These are phyloP conservation scores for Gossypium raimondii DNA, from an alignment of 345 rosid genomes.

Conservation along the genomic window DNA sequence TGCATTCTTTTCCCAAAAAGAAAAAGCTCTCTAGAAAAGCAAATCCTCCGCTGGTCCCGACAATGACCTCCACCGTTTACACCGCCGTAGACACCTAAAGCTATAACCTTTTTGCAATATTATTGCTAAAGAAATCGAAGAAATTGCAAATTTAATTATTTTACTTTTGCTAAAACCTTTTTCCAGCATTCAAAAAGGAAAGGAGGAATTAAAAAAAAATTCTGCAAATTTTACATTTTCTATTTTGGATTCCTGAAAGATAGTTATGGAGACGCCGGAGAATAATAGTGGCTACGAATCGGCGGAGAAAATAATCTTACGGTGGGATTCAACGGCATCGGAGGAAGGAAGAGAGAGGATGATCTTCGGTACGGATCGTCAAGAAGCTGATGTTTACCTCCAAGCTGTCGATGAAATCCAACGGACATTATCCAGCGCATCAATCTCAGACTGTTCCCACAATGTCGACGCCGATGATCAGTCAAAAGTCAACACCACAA, in stretches of 20 bases:
- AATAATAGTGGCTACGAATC: slow-evolving; percentile 34
- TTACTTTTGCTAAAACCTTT: background rate
- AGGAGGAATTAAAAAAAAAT: too few species aligned
- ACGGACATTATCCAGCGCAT: slow-evolving; percentile 40
- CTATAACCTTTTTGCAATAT: background rate
- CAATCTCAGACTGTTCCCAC: slow-evolving; percentile 25
- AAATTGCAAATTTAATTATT: background rate
- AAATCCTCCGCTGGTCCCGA: background rate
- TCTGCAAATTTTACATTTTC: background rate
- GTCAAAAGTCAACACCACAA: slow-evolving; percentile 47
- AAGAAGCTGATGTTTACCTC: slow-evolving; percentile 71
- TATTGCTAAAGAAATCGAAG: background rate
- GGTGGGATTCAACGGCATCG: slow-evolving; percentile 88
- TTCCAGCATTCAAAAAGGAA: background rate
- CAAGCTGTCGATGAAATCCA: slow-evolving; percentile 89
- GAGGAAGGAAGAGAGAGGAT: slow-evolving; percentile 81
- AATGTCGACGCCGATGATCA: slow-evolving; percentile 16
- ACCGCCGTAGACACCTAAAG: background rate
- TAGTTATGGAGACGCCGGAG: slow-evolving; percentile 59
- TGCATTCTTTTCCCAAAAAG: too few species aligned
- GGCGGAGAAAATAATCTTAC: slow-evolving; percentile 66
- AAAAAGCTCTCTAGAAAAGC: too few species aligned
- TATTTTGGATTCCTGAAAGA: background rate
- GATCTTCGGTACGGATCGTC: slow-evolving; percentile 78
- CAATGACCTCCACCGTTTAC: background rate